Evolutionary conservation across 768 basidiomycete genomes (phyloP).

Genomic region (Amanita fuliginea): DNA sequence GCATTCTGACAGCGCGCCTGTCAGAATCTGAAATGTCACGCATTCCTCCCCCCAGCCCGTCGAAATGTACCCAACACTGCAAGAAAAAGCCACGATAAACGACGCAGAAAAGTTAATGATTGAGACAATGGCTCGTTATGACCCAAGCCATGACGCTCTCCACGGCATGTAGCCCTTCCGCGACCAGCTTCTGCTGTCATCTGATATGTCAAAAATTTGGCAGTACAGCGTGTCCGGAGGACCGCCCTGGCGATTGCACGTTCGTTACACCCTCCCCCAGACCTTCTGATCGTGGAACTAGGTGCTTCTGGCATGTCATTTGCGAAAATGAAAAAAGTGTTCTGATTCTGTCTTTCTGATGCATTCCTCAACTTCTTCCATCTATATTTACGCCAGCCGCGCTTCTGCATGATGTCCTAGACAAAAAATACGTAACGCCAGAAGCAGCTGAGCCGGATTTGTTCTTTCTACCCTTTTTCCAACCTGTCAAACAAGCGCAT

Average conservation of each 20-base stretch:
- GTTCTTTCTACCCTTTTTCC: conserved; percentile 61
- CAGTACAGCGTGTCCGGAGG: conserved; percentile 75
- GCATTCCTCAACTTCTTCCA: neutral
- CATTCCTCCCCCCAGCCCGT: neutral
- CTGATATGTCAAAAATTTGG: neutral
- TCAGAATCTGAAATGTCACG: too few species aligned
- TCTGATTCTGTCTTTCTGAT: neutral
- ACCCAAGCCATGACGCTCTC: conserved; percentile 70
- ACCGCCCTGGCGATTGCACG: conserved; percentile 64
- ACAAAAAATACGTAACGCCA: conserved; percentile 71
- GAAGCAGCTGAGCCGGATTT: conserved; percentile 49
- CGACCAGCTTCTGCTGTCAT: conserved; percentile 2
- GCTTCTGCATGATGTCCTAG: conserved; percentile 80
- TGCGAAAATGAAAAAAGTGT: neutral
- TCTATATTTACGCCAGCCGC: conserved; percentile 35
- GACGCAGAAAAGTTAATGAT: conserved; percentile 62
- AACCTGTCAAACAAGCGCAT: conserved; percentile 26
- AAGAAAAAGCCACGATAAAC: conserved; percentile 40
- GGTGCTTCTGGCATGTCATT: conserved; percentile 19
- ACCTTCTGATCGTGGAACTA: conserved; percentile 71
- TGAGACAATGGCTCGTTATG: conserved; percentile 65
- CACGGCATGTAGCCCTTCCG: conserved; percentile 46
- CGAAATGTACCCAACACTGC: conserved; percentile 38
- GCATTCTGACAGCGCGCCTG: too few species aligned
- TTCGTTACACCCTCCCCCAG: conserved; percentile 35